Evolutionary conservation across 495 filamentous ascomycete genomes (phyloP).

Genomic region (Aspergillus campestris): DNA sequence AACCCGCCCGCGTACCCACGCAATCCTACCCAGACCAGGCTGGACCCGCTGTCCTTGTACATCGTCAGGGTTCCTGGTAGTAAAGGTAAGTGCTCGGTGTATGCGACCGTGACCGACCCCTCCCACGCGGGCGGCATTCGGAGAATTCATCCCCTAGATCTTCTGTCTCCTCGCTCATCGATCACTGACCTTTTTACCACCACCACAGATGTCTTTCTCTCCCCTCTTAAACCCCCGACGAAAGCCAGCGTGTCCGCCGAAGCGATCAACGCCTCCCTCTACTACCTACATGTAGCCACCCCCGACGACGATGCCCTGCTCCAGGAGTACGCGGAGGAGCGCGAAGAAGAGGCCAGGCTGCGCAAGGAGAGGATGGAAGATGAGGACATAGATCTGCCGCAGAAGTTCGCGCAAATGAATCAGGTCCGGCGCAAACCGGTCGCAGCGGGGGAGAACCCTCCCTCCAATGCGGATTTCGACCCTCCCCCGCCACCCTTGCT

Average conservation of each 20-base stretch:
- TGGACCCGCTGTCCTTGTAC: conserved; percentile 70
- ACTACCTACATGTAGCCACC: conserved; percentile 77
- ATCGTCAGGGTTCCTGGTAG: conserved; percentile 89
- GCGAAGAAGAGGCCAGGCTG: conserved; percentile 37
- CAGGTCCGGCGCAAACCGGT: conserved; percentile 35
- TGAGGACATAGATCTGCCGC: conserved; percentile 14
- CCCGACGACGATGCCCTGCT: conserved; percentile 50
- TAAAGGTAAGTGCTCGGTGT: conserved; percentile 49
- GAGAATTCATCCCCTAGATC: not conserved
- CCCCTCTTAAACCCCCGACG: conserved; percentile 74
- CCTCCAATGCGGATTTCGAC: not conserved
- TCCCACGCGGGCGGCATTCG: not conserved
- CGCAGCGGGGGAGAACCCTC: conserved; percentile 3
- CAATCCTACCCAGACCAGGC: conserved; percentile 55
- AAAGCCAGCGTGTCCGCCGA: conserved; percentile 76
- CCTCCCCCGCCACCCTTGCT: conserved; percentile 5
- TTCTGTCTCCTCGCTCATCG: conserved; percentile 7
- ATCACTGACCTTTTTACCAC: conserved; percentile 7
- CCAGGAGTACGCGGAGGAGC: conserved; percentile 34
- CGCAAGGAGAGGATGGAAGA: conserved; percentile 29
- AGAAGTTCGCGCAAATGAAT: conserved; percentile 30
- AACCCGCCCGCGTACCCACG: conserved; percentile 79
- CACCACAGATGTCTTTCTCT: conserved; percentile 78
- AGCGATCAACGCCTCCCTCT: conserved; percentile 80
- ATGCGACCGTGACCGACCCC: not conserved